These are phyloP conservation scores for Colletotrichum gloeosporioides DNA, from an alignment of 2,329 filamentous ascomycete genomes.

Conservation along the genomic window DNA sequence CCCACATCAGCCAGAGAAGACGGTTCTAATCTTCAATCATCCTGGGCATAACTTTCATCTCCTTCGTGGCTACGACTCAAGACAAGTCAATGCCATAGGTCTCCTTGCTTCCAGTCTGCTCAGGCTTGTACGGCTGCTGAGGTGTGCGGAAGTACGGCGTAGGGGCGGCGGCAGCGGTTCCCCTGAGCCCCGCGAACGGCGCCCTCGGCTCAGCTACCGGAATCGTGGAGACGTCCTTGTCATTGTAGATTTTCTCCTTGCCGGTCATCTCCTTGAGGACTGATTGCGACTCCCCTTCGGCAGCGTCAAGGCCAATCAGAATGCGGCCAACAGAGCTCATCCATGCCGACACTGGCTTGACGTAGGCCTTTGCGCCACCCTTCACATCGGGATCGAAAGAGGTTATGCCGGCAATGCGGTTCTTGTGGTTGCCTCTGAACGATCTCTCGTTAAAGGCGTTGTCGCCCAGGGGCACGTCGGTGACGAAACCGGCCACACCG, in stretches of 20 bases:
- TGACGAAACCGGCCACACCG: conserved; percentile 62
- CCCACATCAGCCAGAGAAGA: not conserved
- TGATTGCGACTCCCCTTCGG: conserved; percentile 41
- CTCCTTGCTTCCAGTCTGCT: not conserved
- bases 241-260: conserved; percentile 35
- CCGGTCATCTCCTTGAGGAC: conserved; percentile 53
- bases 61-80: not conserved
- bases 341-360: conserved; percentile 48
- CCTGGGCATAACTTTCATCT: not conserved
- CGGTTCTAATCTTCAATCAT: not conserved
- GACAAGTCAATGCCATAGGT: conserved; percentile 39
- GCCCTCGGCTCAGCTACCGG: not conserved
- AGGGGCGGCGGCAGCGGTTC: not conserved
- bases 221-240: conserved; percentile 23
- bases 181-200: not conserved
- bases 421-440: conserved; percentile 5
- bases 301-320: conserved; percentile 46
- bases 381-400: conserved; percentile 50
- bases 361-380: conserved; percentile 62
- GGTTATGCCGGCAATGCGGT: conserved; percentile 35
- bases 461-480: conserved; percentile 45
- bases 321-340: conserved; percentile 58
- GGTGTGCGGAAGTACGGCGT: not conserved
- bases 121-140: not conserved
- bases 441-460: conserved; percentile 43